These are phyloP conservation scores for Lupinus albus DNA, from an alignment of 306 rosid species.

Conservation along the genomic window DNA sequence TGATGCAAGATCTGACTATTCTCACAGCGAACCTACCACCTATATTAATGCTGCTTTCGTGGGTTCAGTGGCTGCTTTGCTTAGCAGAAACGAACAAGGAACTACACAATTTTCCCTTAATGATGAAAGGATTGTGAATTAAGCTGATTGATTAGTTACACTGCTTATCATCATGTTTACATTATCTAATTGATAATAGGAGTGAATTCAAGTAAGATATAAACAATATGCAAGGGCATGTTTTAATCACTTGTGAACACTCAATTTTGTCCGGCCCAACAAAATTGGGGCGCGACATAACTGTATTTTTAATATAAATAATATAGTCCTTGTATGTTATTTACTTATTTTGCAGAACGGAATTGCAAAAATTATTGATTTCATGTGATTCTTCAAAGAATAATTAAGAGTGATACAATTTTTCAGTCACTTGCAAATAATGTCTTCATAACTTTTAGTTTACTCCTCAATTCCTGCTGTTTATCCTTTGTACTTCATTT, in stretches of 20 bases:
- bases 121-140: not conserved
- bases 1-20: conserved; percentile 69
- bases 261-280: too few relatives aligned
- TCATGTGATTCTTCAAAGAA: too few relatives aligned
- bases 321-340: not conserved
- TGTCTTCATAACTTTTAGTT: too few relatives aligned
- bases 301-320: too few relatives aligned
- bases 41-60: conserved; percentile 83
- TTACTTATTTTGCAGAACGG: not conserved
- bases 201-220: not conserved
- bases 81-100: conserved; percentile 13
- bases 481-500: too few relatives aligned
- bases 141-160: not conserved
- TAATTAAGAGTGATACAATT: too few relatives aligned
- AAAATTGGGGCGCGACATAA: too few relatives aligned
- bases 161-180: not conserved
- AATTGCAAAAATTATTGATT: too few relatives aligned
- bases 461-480: too few relatives aligned
- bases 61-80: conserved; percentile 70
- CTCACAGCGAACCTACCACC: conserved; percentile 79
- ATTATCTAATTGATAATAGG: not conserved
- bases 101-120: conserved; percentile 7
- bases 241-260: conserved; percentile 1
- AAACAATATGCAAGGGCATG: not conserved
- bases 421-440: too few relatives aligned